Conservation (phyloP, 2,329 filamentous ascomycete genomes). For the Botrytis sinoallii region DNA sequence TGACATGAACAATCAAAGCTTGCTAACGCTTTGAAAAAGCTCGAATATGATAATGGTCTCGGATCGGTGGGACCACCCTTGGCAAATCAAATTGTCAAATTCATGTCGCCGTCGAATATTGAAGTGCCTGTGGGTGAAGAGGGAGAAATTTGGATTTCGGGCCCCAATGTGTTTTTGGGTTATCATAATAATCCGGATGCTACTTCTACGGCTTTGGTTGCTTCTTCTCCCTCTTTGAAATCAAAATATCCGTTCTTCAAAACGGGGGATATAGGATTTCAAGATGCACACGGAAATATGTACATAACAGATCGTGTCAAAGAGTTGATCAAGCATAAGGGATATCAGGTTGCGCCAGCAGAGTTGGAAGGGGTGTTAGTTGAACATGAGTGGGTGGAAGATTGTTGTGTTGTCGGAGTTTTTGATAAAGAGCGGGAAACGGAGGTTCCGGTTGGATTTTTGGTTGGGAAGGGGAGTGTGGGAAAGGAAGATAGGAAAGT, state of each 20-base stretch:
- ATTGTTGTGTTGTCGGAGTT: slow-evolving; percentile 61
- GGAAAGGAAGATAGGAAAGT: slow-evolving; percentile 27
- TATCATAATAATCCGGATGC: slow-evolving; percentile 59
- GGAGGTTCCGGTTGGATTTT: slow-evolving; percentile 65
- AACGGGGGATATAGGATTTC: slow-evolving; percentile 78
- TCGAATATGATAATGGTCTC: slow-evolving; percentile 14
- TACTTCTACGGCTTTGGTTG: slow-evolving; percentile 50
- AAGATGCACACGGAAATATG: slow-evolving; percentile 72
- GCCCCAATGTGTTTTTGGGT: slow-evolving; percentile 57
- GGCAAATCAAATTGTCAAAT: slow-evolving; percentile 20
- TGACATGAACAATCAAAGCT: not conserved
- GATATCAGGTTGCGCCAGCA: slow-evolving; percentile 65
- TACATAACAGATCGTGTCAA: slow-evolving; percentile 84
- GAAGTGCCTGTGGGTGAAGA: slow-evolving; percentile 48
- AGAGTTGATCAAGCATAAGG: slow-evolving; percentile 60
- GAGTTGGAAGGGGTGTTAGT: slow-evolving; percentile 54
- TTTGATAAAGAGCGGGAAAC: slow-evolving; percentile 58
- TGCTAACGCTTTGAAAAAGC: slow-evolving; percentile 5
- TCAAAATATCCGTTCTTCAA: slow-evolving; percentile 53
- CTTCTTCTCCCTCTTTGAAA: slow-evolving; percentile 63
- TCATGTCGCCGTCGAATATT: slow-evolving; percentile 4
- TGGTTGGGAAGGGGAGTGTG: slow-evolving; percentile 45
- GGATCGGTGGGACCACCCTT: slow-evolving; percentile 18
- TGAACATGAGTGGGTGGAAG: slow-evolving; percentile 44
- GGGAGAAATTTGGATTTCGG: slow-evolving; percentile 68